phyloP scores from a whole-genome alignment of 1,284 basidiomycete genomes.

The Gymnopus androsaceus region DNA sequence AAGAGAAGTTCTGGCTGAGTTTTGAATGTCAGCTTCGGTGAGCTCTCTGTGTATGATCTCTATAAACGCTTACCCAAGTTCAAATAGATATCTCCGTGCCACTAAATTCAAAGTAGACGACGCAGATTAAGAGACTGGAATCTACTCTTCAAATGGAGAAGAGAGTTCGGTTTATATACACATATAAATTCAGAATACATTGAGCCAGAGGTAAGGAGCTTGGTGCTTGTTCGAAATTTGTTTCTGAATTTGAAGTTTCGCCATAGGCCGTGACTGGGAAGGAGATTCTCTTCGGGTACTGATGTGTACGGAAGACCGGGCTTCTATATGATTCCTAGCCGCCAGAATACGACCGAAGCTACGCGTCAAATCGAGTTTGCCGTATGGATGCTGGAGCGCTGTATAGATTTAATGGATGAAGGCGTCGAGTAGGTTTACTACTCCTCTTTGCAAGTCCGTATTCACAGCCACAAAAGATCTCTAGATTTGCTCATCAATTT shows the following conservation, averaged over 20 bases:
- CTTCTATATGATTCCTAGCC: conserved; percentile 79
- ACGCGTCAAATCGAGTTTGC: conserved; percentile 75
- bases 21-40: conserved; percentile 71
- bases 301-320: conserved; percentile 69
- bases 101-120: conserved; percentile 63
- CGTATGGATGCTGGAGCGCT: conserved; percentile 74
- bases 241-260: conserved; percentile 27
- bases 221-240: background rate
- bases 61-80: background rate
- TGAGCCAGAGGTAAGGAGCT: conserved; percentile 63
- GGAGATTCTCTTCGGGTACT: conserved; percentile 73
- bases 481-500: conserved; percentile 82
- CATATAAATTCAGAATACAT: conserved; percentile 57
- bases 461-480: conserved; percentile 41
- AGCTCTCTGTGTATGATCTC: conserved; percentile 12
- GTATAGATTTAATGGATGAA: conserved; percentile 72
- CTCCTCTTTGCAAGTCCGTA: background rate
- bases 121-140: conserved; percentile 66
- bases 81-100: conserved; percentile 63
- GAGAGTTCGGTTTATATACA: conserved; percentile 71
- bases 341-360: conserved; percentile 81
- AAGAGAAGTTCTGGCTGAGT: conserved; percentile 77
- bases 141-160: conserved; percentile 72
- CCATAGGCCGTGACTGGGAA: conserved; percentile 79
- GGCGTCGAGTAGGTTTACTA: conserved; percentile 66